phyloP scores from a whole-genome alignment of 208 protist genomes.

The Tritrichomonas foetus region DNA sequence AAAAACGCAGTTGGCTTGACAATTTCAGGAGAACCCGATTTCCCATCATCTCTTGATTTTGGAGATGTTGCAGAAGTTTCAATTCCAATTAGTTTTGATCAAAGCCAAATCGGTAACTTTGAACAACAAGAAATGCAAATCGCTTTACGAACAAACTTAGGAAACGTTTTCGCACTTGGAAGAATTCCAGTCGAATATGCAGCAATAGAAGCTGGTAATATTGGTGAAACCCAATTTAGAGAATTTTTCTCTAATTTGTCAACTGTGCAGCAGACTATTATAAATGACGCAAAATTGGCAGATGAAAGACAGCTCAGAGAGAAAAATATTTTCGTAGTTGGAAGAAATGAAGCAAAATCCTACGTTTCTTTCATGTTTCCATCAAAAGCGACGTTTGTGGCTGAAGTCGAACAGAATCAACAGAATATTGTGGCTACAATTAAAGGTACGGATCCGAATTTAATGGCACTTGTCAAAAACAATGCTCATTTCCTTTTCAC shows the following conservation, averaged over 20 bases:
- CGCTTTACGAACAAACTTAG: background rate
- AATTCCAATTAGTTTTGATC: background rate
- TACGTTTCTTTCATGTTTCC: background rate
- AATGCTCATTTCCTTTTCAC: background rate
- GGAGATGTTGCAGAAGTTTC: background rate
- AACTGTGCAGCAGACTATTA: background rate
- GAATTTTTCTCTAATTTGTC: background rate
- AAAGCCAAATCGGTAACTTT: background rate
- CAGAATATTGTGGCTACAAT: background rate
- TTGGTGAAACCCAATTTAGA: background rate
- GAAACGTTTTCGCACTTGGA: background rate
- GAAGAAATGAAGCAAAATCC: background rate
- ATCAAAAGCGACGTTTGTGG: background rate
- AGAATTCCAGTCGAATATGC: background rate
- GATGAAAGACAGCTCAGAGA: background rate
- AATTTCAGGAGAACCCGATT: background rate
- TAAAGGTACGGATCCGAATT: background rate
- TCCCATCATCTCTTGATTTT: background rate
- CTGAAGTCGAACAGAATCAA: background rate
- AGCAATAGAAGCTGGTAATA: background rate
- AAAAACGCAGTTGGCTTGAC: background rate
- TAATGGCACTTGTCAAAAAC: background rate
- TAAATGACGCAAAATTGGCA: background rate
- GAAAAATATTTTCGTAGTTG: slow-evolving; percentile 1
- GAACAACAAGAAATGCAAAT: background rate